A percentile compares a stretch with the other conserved stretches of the same genome.
phyloP scores from a whole-genome alignment of 2,329 filamentous ascomycete species.

The Rhynchosporium graminicola region DNA sequence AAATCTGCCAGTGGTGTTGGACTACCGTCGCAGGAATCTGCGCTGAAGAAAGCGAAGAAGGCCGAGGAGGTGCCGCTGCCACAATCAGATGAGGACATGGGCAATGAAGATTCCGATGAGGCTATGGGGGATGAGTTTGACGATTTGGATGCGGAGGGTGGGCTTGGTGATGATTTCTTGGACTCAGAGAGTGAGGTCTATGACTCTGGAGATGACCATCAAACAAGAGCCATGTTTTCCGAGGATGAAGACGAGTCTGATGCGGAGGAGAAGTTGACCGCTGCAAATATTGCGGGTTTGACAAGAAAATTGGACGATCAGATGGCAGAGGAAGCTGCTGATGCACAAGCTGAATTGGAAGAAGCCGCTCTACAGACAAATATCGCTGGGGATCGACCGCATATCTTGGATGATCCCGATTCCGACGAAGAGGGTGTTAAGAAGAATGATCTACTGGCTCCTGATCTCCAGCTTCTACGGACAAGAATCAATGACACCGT shows the following conservation, averaged over 20 bases:
- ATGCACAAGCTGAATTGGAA: conserved; percentile 82
- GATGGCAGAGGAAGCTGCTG: conserved; percentile 74
- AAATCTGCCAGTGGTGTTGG: conserved; percentile 41
- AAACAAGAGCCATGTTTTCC: conserved; percentile 77
- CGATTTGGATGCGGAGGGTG: conserved; percentile 40
- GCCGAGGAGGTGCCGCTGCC: conserved; percentile 47
- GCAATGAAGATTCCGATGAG: conserved; percentile 46
- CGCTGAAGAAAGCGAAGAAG: conserved; percentile 42
- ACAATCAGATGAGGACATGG: conserved; percentile 45
- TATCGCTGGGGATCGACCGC: conserved; percentile 75
- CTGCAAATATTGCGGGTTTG: conserved; percentile 92
- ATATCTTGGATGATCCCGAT: conserved; percentile 63
- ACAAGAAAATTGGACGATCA: conserved; percentile 81
- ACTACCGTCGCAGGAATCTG: conserved; percentile 39
- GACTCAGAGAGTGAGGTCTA: conserved; percentile 44
- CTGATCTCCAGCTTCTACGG: conserved; percentile 86
- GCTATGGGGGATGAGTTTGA: conserved; percentile 50
- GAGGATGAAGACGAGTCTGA: conserved; percentile 91
- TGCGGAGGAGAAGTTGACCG: conserved; percentile 85
- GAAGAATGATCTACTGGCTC: conserved; percentile 68
- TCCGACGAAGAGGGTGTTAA: conserved; percentile 58
- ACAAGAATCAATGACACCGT: conserved; percentile 91
- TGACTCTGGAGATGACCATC: conserved; percentile 56
- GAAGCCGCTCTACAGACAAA: conserved; percentile 90
- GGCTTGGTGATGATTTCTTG: conserved; percentile 60